Evolutionary conservation across 257 asterid species (phyloP).

Genomic region (Nicotiana sylvestris): DNA sequence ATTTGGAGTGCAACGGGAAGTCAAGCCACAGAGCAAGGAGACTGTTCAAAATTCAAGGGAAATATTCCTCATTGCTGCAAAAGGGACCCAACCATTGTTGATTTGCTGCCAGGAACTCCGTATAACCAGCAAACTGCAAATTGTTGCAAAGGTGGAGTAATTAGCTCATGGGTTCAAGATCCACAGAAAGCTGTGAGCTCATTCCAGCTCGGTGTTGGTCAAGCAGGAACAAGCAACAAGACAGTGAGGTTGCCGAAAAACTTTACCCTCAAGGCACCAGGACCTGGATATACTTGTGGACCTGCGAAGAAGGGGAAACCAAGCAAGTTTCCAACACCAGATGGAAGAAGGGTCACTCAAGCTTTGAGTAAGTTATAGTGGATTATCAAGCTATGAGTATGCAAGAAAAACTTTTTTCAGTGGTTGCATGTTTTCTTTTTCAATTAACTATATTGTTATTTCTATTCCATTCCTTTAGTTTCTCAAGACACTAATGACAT

Average conservation of each 20-base stretch:
- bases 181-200: constrained; percentile 30
- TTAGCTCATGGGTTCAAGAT: constrained; percentile 49
- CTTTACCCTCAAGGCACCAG: constrained; percentile 44
- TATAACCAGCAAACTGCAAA: constrained; percentile 47
- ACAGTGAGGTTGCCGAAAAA: constrained; percentile 44
- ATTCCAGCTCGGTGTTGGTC: constrained; percentile 48
- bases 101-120: constrained; percentile 44
- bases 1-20: constrained; percentile 49
- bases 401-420: not conserved
- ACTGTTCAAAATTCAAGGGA: constrained; percentile 46
- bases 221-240: constrained; percentile 38
- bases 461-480: not conserved
- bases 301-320: constrained; percentile 34
- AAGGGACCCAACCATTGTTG: constrained; percentile 39
- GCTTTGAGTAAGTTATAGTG: constrained; percentile 45
- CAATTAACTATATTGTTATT: not conserved
- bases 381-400: not conserved
- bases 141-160: constrained; percentile 57
- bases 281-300: constrained; percentile 59
- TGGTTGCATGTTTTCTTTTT: not conserved
- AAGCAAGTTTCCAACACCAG: constrained; percentile 30
- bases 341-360: constrained; percentile 50
- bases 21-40: constrained; percentile 56
- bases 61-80: constrained; percentile 50
- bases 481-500: not conserved